These are phyloP conservation scores for Colletotrichum musicola DNA, from an alignment of 2,329 filamentous ascomycete genomes.

Conservation along the genomic window DNA sequence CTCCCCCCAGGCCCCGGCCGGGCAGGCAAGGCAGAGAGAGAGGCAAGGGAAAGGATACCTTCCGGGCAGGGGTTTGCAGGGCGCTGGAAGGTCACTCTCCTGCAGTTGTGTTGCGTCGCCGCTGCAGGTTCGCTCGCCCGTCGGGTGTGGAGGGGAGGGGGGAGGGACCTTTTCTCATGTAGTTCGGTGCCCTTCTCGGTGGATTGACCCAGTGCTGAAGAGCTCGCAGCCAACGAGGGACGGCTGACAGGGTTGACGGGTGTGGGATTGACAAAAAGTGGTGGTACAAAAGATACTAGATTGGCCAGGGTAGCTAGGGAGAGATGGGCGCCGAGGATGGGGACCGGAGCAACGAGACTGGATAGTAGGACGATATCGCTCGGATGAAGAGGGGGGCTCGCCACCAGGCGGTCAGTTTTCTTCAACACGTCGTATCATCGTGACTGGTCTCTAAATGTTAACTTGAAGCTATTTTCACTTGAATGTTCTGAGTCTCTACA, in stretches of 20 bases:
- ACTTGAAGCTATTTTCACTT: not conserved
- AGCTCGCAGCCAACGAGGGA: conserved; percentile 28
- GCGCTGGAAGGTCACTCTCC: not conserved
- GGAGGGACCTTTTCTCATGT: conserved; percentile 27
- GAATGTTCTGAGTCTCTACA: not conserved
- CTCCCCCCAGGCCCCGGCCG: not conserved
- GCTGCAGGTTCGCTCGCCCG: not conserved
- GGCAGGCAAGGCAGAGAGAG: conserved; percentile 3
- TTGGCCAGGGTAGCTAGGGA: conserved; percentile 10
- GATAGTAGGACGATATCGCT: conserved; percentile 22
- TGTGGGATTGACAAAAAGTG: conserved; percentile 21
- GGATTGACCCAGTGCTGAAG: conserved; percentile 35
- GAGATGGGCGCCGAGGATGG: conserved; percentile 10
- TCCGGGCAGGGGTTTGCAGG: not conserved
- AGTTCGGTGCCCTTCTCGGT: conserved; percentile 35
- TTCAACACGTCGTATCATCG: too few species aligned
- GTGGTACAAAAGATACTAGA: conserved; percentile 27
- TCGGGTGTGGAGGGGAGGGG: conserved; percentile 30
- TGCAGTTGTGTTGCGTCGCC: conserved; percentile 9
- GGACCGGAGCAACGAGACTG: not conserved
- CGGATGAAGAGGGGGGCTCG: conserved; percentile 1
- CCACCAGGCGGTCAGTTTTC: conserved; percentile 2
- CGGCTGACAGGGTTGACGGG: conserved; percentile 28
- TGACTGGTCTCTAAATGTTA: too few species aligned
- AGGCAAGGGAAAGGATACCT: not conserved